Evolutionary conservation across 139 green algal genomes (phyloP).

Genomic region (Monoraphidium neglectum): DNA sequence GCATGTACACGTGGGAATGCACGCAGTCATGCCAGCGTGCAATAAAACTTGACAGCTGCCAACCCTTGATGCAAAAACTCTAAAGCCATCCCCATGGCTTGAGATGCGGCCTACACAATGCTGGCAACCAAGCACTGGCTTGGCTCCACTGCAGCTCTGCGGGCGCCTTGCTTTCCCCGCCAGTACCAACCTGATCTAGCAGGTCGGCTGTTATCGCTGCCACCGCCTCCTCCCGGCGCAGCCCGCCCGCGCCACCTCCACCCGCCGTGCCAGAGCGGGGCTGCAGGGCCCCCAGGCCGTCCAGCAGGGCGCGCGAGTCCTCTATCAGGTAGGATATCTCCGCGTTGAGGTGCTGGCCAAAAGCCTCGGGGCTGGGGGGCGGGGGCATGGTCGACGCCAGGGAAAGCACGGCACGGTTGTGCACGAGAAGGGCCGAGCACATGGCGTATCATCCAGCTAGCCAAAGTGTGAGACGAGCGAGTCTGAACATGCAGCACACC

Average conservation of each 20-base stretch:
- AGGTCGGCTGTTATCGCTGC: slow-evolving; percentile 67
- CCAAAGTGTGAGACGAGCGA: too few species aligned
- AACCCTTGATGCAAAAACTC: too few species aligned
- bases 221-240: slow-evolving; percentile 63
- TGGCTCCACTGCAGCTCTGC: background rate
- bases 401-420: too few species aligned
- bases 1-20: too few species aligned
- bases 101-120: too few species aligned
- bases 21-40: too few species aligned
- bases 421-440: too few species aligned
- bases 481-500: too few species aligned
- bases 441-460: too few species aligned
- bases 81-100: too few species aligned
- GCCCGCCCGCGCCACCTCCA: slow-evolving; percentile 13
- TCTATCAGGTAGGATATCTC: slow-evolving; percentile 88
- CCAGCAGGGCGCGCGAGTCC: slow-evolving; percentile 76
- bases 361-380: slow-evolving; percentile 82
- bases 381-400: too few species aligned
- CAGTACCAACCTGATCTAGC: slow-evolving; percentile 50
- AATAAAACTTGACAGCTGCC: too few species aligned
- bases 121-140: background rate
- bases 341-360: slow-evolving; percentile 90
- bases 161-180: background rate
- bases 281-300: slow-evolving; percentile 68
- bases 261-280: slow-evolving; percentile 37